Evolutionary conservation across 805 yeast species (phyloP).

Genomic region (Ogataea allantospora): DNA sequence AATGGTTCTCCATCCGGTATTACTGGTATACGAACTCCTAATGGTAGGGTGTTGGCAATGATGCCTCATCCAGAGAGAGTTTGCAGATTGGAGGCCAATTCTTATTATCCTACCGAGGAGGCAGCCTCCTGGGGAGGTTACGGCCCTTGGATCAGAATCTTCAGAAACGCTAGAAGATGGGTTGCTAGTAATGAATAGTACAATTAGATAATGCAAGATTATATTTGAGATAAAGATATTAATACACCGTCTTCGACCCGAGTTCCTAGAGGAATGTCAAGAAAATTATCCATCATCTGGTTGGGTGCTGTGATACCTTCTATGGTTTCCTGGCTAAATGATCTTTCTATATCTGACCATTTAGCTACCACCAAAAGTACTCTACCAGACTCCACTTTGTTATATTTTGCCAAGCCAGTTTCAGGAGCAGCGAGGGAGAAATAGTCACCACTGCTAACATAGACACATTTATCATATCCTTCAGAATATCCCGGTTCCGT

Average conservation of each 20-base stretch:
- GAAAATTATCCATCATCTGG: constrained; percentile 67
- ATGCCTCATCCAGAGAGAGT: constrained; percentile 99
- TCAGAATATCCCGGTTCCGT: constrained; percentile 62
- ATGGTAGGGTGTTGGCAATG: constrained; percentile 95
- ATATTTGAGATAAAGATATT: constrained; percentile 48
- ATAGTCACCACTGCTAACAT: constrained; percentile 67
- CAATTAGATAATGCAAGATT: background rate
- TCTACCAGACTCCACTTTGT: constrained; percentile 3
- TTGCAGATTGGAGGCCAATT: constrained; percentile 80
- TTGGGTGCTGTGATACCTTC: constrained; percentile 53
- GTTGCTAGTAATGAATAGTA: constrained; percentile 42
- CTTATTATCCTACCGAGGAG: constrained; percentile 75
- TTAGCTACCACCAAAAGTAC: constrained; percentile 62
- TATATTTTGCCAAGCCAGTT: constrained; percentile 3
- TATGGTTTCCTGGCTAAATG: constrained; percentile 55
- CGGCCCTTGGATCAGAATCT: constrained; percentile 95
- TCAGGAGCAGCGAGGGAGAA: constrained; percentile 36
- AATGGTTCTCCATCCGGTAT: constrained; percentile 94
- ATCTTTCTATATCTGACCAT: constrained; percentile 51
- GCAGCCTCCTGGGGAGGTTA: constrained; percentile 69
- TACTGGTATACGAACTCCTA: constrained; percentile 85
- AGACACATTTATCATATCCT: constrained; percentile 70
- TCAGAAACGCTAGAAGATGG: constrained; percentile 93
- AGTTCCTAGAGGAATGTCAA: constrained; percentile 49
- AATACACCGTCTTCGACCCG: constrained; percentile 71